These are phyloP conservation scores for Cicer pinnatifidum DNA, from an alignment of 306 rosid genomes.

Conservation along the genomic window DNA sequence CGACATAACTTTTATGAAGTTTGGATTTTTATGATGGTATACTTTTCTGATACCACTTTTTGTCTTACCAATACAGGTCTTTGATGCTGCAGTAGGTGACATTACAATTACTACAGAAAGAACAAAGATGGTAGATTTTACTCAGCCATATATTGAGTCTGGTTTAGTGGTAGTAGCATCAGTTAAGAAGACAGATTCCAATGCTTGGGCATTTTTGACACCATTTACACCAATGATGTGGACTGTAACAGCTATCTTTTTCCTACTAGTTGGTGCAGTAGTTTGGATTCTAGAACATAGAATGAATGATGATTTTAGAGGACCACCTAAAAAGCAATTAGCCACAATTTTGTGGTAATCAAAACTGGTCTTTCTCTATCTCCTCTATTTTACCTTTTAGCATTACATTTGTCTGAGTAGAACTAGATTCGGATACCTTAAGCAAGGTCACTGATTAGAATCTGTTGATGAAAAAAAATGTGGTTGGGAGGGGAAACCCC, in stretches of 20 bases:
- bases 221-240: conserved; percentile 86
- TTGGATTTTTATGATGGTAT: conserved; percentile 22
- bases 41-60: conserved; percentile 42
- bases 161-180: conserved; percentile 89
- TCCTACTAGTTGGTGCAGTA: conserved; percentile 77
- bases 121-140: conserved; percentile 91
- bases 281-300: conserved; percentile 97
- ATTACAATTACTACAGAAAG: conserved; percentile 85
- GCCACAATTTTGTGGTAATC: conserved; percentile 78
- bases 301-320: conserved; percentile 84
- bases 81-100: conserved; percentile 90
- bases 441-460: too few species aligned
- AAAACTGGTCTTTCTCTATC: conserved; percentile 21
- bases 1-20: neutral
- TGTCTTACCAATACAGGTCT: conserved; percentile 56
- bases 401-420: too few species aligned
- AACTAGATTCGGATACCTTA: too few species aligned
- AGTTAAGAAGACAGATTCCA: conserved; percentile 66
- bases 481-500: too few species aligned
- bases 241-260: conserved; percentile 71
- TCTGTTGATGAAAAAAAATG: too few species aligned
- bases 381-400: neutral
- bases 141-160: conserved; percentile 92
- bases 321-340: conserved; percentile 82
- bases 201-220: conserved; percentile 84